Evolutionary conservation across 345 rosid species (phyloP).

Genomic region (Atalantia buxifolia): DNA sequence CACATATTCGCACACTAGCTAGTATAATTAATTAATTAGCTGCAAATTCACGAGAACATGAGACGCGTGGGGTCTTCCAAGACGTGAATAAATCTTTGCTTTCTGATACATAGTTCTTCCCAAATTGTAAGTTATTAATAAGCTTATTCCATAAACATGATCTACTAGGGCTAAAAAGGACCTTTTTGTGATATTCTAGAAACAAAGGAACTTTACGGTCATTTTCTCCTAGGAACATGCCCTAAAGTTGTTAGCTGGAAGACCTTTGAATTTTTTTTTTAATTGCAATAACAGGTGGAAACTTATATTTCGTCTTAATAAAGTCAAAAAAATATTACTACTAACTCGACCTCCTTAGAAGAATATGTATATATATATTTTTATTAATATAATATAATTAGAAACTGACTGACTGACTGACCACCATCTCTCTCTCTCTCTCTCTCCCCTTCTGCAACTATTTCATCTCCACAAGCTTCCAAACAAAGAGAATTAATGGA

Average conservation of each 20-base stretch:
- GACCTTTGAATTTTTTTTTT: constrained; percentile 14
- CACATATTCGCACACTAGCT: too few relatives aligned
- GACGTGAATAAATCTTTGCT: constrained; percentile 17
- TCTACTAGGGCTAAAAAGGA: constrained; percentile 57
- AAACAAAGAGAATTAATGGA: constrained; percentile 87
- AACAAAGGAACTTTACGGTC: constrained; percentile 45
- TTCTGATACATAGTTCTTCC: constrained; percentile 28
- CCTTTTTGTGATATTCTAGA: constrained; percentile 60
- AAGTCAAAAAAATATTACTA: constrained; percentile 45
- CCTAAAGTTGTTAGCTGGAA: constrained; percentile 52
- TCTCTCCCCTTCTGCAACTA: constrained; percentile 34
- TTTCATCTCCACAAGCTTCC: constrained; percentile 74
- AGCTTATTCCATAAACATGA: background rate
- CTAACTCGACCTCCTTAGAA: constrained; percentile 28
- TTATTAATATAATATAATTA: background rate
- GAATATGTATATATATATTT: constrained; percentile 24
- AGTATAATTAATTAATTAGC: background rate
- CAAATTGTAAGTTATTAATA: constrained; percentile 21
- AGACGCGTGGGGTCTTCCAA: constrained; percentile 21
- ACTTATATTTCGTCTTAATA: constrained; percentile 42
- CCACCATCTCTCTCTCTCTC: constrained; percentile 34
- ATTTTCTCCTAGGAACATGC: constrained; percentile 55
- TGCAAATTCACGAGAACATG: constrained; percentile 2
- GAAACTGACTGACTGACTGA: constrained; percentile 44
- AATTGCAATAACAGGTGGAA: constrained; percentile 21